Evolutionary conservation across 495 filamentous ascomycete species (phyloP).

Genomic region (Collariella sp.): DNA sequence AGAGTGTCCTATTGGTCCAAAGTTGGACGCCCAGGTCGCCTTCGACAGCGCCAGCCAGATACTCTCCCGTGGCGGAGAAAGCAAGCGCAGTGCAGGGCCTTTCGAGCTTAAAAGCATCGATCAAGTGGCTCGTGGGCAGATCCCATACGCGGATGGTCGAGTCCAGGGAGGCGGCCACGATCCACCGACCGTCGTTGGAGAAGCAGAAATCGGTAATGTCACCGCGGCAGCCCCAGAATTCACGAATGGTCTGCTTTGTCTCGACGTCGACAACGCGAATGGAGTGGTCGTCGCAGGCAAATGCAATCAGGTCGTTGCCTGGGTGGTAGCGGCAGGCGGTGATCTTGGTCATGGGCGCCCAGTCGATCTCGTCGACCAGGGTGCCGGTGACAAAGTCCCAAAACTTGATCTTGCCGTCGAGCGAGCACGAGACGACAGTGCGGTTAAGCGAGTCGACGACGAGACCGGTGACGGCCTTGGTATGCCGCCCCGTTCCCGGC

Average conservation of each 20-base stretch:
- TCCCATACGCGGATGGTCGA: slow-evolving; percentile 85
- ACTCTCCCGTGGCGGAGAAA: slow-evolving; percentile 86
- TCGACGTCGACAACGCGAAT: slow-evolving; percentile 86
- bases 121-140: slow-evolving; percentile 86
- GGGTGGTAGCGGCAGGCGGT: slow-evolving; percentile 72
- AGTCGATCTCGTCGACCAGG: slow-evolving; percentile 73
- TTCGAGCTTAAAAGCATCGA: slow-evolving; percentile 73
- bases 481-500: slow-evolving; percentile 57
- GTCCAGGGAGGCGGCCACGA: slow-evolving; percentile 81
- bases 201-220: slow-evolving; percentile 82
- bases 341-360: slow-evolving; percentile 68
- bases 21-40: slow-evolving; percentile 81
- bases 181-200: slow-evolving; percentile 89
- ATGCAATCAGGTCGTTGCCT: slow-evolving; percentile 75
- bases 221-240: slow-evolving; percentile 81
- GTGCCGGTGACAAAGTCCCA: slow-evolving; percentile 83
- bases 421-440: slow-evolving; percentile 69
- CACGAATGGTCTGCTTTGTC: slow-evolving; percentile 80
- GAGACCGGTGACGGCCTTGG: slow-evolving; percentile 73
- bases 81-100: slow-evolving; percentile 72
- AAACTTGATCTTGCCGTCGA: slow-evolving; percentile 96
- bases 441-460: slow-evolving; percentile 78
- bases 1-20: slow-evolving; percentile 89
- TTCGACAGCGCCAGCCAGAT: slow-evolving; percentile 77
- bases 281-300: slow-evolving; percentile 80